Percentiles rank a stretch among this genome's conserved stretches.
Evolutionary conservation across 305 asterid genomes (phyloP).

Genomic region (Fraxinus albicans): DNA sequence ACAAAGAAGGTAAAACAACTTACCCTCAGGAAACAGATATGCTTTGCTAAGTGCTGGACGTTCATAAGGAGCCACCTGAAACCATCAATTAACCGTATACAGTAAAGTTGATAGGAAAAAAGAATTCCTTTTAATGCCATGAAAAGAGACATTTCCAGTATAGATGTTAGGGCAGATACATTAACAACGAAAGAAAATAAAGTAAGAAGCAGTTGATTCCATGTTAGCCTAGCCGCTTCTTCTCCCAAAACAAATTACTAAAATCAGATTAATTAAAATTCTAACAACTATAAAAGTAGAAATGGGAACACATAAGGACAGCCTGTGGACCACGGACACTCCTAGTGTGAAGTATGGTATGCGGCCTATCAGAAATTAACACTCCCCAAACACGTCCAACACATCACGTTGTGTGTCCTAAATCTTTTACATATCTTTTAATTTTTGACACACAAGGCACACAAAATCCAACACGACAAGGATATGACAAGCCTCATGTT

Average conservation of each 20-base stretch:
- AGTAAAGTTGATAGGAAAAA: not conserved
- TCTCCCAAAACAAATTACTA: not conserved
- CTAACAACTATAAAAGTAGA: not conserved
- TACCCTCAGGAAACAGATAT: slow-evolving; percentile 89
- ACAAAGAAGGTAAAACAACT: slow-evolving; percentile 32
- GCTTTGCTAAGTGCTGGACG: slow-evolving; percentile 97
- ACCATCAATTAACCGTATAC: slow-evolving; percentile 23
- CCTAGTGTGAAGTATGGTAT: not conserved
- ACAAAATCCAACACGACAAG: not conserved
- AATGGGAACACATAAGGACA: not conserved
- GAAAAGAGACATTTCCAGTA: not conserved
- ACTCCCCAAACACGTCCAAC: not conserved
- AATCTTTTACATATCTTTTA: not conserved
- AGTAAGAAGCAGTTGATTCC: not conserved
- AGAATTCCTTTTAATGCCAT: not conserved
- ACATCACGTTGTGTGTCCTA: not conserved
- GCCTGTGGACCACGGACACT: not conserved
- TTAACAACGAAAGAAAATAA: not conserved
- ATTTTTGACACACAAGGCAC: not conserved
- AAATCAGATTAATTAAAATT: too few relatives aligned
- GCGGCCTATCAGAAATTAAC: not conserved
- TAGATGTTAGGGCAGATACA: not conserved
- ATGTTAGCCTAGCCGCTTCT: not conserved
- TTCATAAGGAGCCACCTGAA: slow-evolving; percentile 98
- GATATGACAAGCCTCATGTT: not conserved